A percentile compares a stretch with the other conserved stretches of the same genome.
These are phyloP conservation scores for Botrytis byssoidea DNA, from an alignment of 2,329 filamentous ascomycete species.

Conservation along the genomic window DNA sequence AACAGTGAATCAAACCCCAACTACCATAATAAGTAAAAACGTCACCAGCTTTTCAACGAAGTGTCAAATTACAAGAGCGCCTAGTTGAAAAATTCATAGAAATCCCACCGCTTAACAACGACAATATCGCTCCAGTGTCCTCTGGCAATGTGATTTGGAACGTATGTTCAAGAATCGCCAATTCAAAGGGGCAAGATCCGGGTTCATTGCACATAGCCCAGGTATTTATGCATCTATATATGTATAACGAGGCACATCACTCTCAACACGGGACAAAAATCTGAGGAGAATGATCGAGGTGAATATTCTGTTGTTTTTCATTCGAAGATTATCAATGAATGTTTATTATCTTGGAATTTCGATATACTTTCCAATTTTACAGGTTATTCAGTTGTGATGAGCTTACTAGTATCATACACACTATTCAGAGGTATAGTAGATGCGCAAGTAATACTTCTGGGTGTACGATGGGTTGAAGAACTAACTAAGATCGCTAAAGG, in stretches of 20 bases:
- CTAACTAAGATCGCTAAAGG: no score
- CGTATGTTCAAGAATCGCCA: neutral
- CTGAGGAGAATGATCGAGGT: neutral
- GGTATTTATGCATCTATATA: accelerated
- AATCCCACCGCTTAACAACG: neutral
- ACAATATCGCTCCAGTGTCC: neutral
- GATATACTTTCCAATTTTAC: no score
- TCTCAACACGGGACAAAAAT: neutral
- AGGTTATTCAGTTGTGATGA: no score
- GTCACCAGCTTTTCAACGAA: neutral
- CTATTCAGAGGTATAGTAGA: no score
- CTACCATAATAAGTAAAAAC: neutral
- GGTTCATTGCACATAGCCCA: neutral
- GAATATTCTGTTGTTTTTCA: neutral
- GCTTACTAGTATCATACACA: no score
- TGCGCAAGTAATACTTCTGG: no score
- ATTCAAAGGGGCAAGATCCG: neutral
- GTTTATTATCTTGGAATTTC: no score
- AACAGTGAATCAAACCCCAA: neutral
- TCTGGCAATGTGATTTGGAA: neutral
- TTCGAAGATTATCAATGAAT: accelerated
- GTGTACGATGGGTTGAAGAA: neutral
- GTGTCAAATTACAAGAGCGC: accelerated
- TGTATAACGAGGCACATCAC: neutral
- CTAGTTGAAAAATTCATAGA: neutral